Evolutionary conservation across 441 rosid species (phyloP).

Genomic region (Eutrema salsugineum): DNA sequence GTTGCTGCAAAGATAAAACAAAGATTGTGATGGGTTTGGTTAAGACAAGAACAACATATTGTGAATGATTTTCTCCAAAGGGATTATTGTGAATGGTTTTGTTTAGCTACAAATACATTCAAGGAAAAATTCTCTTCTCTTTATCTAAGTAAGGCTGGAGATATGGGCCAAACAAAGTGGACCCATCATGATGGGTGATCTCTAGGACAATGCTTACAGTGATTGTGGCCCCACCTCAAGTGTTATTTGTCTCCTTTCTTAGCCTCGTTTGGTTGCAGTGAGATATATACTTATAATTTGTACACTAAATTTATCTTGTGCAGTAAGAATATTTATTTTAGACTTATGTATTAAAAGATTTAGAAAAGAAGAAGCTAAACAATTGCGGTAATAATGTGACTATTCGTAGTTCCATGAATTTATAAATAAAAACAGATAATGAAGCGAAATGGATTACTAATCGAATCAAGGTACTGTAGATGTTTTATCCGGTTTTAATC

Average conservation of each 20-base stretch:
- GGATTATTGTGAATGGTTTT: background rate
- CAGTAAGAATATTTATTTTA: too few relatives aligned
- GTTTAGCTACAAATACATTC: background rate
- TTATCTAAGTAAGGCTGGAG: constrained; percentile 5
- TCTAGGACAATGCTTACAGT: constrained; percentile 14
- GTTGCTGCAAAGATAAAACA: background rate
- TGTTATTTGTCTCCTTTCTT: constrained; percentile 18
- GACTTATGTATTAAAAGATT: too few relatives aligned
- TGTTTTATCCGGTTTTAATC: too few relatives aligned
- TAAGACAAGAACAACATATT: constrained; percentile 6
- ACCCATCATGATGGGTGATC: constrained; percentile 24
- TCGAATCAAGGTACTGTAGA: too few relatives aligned
- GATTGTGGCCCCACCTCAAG: constrained; percentile 20
- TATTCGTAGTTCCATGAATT: too few relatives aligned
- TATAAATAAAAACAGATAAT: too few relatives aligned
- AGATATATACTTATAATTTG: background rate
- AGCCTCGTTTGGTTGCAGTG: constrained; percentile 16
- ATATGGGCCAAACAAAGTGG: constrained; percentile 27
- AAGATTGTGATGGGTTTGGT: background rate
- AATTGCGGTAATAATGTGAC: too few relatives aligned
- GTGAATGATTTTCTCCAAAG: background rate
- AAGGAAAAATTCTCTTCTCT: background rate
- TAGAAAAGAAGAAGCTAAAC: too few relatives aligned
- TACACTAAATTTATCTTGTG: background rate
- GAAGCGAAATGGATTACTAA: too few relatives aligned